Evolutionary conservation across 345 rosid species (phyloP).

Genomic region (Rhodomyrtus tomentosa): DNA sequence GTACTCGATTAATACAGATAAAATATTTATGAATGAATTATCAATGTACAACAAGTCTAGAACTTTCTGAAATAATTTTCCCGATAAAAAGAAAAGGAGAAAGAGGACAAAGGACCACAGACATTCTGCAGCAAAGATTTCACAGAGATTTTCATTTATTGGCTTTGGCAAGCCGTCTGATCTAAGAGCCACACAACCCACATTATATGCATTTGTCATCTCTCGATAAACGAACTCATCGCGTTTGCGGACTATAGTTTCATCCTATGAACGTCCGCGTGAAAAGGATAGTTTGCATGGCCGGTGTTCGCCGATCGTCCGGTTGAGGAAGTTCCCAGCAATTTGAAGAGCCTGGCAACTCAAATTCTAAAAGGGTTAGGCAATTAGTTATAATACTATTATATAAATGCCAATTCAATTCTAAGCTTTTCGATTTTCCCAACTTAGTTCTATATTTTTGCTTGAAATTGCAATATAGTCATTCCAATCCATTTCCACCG

Average conservation of each 20-base stretch:
- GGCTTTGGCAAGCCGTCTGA: not conserved
- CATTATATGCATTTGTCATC: not conserved
- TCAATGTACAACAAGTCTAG: too few species aligned
- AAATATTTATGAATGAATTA: too few species aligned
- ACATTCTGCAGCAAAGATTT: not conserved
- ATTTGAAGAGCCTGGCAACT: not conserved
- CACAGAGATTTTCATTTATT: not conserved
- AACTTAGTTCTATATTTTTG: rapidly evolving
- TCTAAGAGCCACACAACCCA: not conserved
- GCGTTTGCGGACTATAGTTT: too few species aligned
- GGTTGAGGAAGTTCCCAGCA: not conserved
- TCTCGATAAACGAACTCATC: too few species aligned
- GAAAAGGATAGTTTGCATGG: not conserved
- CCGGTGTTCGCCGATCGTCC: not conserved
- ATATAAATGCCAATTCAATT: rapidly evolving
- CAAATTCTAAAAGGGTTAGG: not conserved
- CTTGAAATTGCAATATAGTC: rapidly evolving
- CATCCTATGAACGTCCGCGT: not conserved
- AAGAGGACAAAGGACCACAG: not conserved
- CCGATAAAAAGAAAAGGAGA: not conserved
- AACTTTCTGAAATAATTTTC: too few species aligned
- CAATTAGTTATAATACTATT: not conserved
- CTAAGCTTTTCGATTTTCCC: rapidly evolving
- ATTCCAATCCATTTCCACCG: rapidly evolving
- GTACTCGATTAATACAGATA: too few species aligned